A percentile compares a stretch with the other conserved stretches of the same genome.
These are phyloP conservation scores for Fistulinella prunicolor DNA, from an alignment of 768 basidiomycete genomes.

Conservation along the genomic window DNA sequence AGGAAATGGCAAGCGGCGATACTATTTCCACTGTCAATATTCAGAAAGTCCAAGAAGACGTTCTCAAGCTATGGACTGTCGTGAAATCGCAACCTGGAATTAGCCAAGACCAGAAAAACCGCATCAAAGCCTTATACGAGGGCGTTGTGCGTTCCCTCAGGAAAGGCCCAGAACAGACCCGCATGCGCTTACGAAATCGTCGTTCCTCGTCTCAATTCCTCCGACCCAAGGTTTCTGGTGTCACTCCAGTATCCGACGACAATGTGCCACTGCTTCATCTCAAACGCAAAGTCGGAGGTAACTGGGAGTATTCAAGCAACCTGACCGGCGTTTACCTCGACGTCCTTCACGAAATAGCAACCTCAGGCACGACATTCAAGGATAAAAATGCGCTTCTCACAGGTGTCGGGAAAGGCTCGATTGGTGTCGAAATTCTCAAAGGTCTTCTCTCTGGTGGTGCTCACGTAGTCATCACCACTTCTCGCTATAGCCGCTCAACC, in stretches of 20 bases:
- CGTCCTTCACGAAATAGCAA: constrained; percentile 96
- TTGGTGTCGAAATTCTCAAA: constrained; percentile 96
- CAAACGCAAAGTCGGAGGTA: constrained; percentile 92
- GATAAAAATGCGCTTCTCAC: constrained; percentile 98
- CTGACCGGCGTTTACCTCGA: constrained; percentile 95
- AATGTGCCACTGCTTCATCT: constrained; percentile 93
- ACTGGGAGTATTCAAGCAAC: constrained; percentile 98
- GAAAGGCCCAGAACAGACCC: constrained; percentile 63
- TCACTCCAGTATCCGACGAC: constrained; percentile 72
- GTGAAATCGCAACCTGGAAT: constrained; percentile 97
- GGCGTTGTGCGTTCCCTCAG: constrained; percentile 93
- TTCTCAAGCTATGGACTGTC: constrained; percentile 94
- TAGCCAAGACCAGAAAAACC: constrained; percentile 93
- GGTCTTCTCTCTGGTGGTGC: constrained; percentile 95
- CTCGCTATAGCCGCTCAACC: constrained; percentile 91
- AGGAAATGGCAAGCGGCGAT: constrained; percentile 97
- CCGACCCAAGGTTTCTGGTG: constrained; percentile 77
- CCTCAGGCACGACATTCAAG: constrained; percentile 96
- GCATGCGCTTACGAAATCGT: constrained; percentile 63
- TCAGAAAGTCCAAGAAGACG: constrained; percentile 96
- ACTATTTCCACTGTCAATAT: constrained; percentile 86
- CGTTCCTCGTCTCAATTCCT: constrained; percentile 97
- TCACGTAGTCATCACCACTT: constrained; percentile 96
- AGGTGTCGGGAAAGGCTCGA: constrained; percentile 96
- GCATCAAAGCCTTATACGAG: constrained; percentile 92